Conservation (phyloP, 2,329 filamentous ascomycete species). For the Paraphaeosphaeria minitans region DNA sequence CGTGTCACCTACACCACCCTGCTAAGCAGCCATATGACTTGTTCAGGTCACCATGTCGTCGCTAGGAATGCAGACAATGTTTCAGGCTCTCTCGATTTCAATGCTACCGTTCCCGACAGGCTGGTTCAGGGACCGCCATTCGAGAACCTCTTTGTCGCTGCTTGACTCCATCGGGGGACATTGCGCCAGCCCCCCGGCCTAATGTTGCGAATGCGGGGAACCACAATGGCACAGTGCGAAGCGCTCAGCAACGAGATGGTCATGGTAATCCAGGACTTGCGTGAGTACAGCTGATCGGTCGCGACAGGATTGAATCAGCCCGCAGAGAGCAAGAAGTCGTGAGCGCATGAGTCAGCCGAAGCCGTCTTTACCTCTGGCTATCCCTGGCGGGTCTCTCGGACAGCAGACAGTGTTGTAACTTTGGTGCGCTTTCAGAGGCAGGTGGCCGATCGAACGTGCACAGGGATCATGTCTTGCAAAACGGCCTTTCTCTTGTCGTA, state of each 20-base stretch:
- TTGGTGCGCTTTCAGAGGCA: not conserved
- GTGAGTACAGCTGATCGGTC: not conserved
- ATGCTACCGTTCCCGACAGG: slow-evolving; percentile 15
- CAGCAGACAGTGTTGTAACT: not conserved
- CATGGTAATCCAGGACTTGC: not conserved
- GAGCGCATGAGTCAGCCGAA: not conserved
- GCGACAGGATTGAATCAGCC: not conserved
- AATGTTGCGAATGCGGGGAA: not conserved
- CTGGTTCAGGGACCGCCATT: slow-evolving; percentile 9
- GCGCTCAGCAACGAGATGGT: not conserved
- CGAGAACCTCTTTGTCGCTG: not conserved
- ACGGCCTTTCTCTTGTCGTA: not conserved
- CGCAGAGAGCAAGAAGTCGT: not conserved
- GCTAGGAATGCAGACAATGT: slow-evolving; percentile 41
- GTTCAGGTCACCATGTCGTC: slow-evolving; percentile 25
- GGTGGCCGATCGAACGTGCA: not conserved
- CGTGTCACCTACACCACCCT: slow-evolving; percentile 33
- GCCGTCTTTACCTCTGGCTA: not conserved
- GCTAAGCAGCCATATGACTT: slow-evolving; percentile 37
- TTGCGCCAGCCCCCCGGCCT: not conserved
- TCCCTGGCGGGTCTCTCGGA: not conserved
- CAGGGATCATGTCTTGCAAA: not conserved
- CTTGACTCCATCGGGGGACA: not conserved
- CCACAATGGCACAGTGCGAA: not conserved
- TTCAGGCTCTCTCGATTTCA: slow-evolving; percentile 23